Base-by-base conservation (phyloP, 116 monocot genomes). In the Trichopus zeylanicus region DNA sequence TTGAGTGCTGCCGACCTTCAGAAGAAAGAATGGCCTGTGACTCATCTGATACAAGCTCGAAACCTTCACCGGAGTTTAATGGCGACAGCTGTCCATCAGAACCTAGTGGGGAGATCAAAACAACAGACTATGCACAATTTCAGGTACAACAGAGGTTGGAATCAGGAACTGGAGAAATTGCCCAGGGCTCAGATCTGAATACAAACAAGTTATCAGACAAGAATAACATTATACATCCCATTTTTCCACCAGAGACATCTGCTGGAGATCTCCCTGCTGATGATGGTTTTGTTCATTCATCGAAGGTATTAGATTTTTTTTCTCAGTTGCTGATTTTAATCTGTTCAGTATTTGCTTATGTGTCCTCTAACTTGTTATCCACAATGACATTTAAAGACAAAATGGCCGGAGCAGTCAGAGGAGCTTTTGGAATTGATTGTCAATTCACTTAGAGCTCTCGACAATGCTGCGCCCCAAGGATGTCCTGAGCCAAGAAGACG, bases 371-470 rank as follows among this genome's bases (percentile, higher is more conserved):
- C 47, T 68, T 27, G 34, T 23, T 31, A 22, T 25, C 25, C 10
- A 37, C 18, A 53, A 49, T 47, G 13, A 42, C 37, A 1, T 64
- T 35, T 68, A 33, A 53, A 98, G 98, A 79, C 72, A 64, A 98
- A 85, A 64, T 88, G 84, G 82, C 98, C 85, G 55, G 88, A 91
- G 48, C 98, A 98, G 56, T 98, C 91, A 59, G 91, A 85, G 61
- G 92, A 98, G 68, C 85, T 91, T 22, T 65, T 98, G 68, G 78
- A 80, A 29, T 63, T 98, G 60, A 98, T 98, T 68, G 74, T 98
- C 23, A 98, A 82, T 69, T 98, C 91, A 48, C 61, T 98, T 53
- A 81, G 84, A 66, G 71, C 98, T 25, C 85, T 91, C 33, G 98
- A 98, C 66, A 78, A 63, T 78, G 73, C 82, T 64, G 91, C 85